These are phyloP conservation scores for Neurospora tetraspora DNA, from an alignment of 495 filamentous ascomycete species.

Conservation along the genomic window DNA sequence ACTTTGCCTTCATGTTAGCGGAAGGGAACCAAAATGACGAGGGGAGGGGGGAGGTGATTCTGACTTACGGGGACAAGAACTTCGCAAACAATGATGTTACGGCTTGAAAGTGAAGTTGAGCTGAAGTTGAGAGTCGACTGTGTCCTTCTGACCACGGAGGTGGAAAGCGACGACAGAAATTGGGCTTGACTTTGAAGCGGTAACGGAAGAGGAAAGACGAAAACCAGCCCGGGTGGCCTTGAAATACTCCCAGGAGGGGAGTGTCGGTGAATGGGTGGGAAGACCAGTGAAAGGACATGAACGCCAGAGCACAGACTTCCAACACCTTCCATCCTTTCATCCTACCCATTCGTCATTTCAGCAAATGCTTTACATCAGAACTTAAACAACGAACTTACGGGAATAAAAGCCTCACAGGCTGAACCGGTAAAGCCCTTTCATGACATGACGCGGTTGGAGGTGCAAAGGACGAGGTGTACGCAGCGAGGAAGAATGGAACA, in stretches of 20 bases:
- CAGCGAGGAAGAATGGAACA: neutral
- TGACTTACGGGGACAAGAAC: neutral
- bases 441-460: neutral
- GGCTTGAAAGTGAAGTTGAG: neutral
- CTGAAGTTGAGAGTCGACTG: neutral
- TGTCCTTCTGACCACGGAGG: neutral
- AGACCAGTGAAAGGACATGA: neutral
- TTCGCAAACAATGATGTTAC: neutral
- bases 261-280: neutral
- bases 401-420: neutral
- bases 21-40: fast-evolving
- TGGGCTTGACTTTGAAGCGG: neutral
- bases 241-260: neutral
- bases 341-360: neutral
- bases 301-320: neutral
- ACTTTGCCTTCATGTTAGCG: neutral
- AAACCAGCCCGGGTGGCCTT: neutral
- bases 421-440: neutral
- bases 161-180: neutral
- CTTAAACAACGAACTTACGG: neutral
- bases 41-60: neutral
- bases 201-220: neutral
- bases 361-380: neutral
- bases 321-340: neutral
- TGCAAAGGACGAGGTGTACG: neutral